These are phyloP conservation scores for Russula brevipes DNA, from an alignment of 768 basidiomycete species.

Conservation along the genomic window DNA sequence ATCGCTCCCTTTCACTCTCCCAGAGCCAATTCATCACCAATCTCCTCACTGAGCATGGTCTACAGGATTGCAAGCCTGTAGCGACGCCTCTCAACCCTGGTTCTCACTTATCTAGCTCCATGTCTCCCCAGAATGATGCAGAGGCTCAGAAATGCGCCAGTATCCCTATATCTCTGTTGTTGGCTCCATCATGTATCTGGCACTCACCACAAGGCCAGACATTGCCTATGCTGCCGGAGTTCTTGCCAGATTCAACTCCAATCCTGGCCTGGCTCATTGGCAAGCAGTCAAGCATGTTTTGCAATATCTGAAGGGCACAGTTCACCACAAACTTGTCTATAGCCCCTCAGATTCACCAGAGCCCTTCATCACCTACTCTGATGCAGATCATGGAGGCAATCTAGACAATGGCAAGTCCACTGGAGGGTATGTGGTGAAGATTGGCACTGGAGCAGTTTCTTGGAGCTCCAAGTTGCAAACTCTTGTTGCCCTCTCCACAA, in stretches of 20 bases:
- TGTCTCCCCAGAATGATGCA: not conserved
- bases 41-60: no score
- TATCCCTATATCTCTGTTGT: not conserved
- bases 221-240: not conserved
- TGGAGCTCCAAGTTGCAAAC: not conserved
- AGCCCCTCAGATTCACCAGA: not conserved
- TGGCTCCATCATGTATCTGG: no score
- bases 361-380: constrained; percentile 5
- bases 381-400: constrained; percentile 14
- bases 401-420: constrained; percentile 15
- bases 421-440: no score
- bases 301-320: not conserved
- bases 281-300: not conserved
- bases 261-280: not conserved
- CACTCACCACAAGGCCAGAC: not conserved
- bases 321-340: not conserved
- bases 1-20: no score
- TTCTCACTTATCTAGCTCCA: not conserved
- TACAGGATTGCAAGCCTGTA: no score
- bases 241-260: constrained; percentile 1
- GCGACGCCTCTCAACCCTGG: not conserved
- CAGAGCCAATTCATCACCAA: no score
- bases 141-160: constrained; percentile 1
- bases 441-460: not conserved
- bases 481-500: not conserved